phyloP scores from a whole-genome alignment of 352 stramenopile species.

The Phytophthora multivora region DNA sequence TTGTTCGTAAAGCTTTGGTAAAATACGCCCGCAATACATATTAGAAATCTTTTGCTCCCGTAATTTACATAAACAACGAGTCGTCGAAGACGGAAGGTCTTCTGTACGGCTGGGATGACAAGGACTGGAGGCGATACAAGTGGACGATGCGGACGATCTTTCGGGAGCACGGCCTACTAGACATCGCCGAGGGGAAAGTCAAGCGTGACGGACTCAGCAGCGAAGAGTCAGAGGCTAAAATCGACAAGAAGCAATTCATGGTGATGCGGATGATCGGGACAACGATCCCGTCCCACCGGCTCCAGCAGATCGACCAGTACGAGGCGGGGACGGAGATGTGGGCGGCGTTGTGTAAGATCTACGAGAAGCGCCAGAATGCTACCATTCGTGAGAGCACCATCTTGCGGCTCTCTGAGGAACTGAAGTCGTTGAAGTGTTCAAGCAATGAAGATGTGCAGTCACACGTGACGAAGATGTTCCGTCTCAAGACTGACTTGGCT shows the following conservation, averaged over 20 bases:
- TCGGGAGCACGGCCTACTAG: too few species aligned
- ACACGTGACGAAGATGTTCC: slow-evolving; percentile 1
- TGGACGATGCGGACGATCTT: too few species aligned
- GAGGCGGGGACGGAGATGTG: neutral
- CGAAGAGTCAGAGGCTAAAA: neutral
- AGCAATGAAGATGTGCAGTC: neutral
- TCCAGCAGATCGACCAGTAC: neutral
- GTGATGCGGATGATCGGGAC: neutral
- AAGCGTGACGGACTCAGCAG: neutral
- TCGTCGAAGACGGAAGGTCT: too few species aligned
- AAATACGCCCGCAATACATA: too few species aligned
- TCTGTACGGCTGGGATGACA: too few species aligned
- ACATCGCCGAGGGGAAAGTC: neutral
- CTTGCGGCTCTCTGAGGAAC: neutral
- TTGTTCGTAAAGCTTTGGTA: too few species aligned
- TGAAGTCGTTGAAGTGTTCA: neutral
- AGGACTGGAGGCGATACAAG: too few species aligned
- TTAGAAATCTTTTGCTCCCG: too few species aligned
- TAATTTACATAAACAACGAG: too few species aligned
- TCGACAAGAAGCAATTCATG: neutral
- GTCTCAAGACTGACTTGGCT: neutral
- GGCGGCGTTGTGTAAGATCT: neutral
- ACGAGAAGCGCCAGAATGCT: neutral
- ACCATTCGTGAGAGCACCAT: neutral
- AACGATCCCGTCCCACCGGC: neutral